Evolutionary conservation across 2,329 filamentous ascomycete genomes (phyloP), one percentile per base, ranked within the genome.

Genomic region (Eutypa lata): DNA sequence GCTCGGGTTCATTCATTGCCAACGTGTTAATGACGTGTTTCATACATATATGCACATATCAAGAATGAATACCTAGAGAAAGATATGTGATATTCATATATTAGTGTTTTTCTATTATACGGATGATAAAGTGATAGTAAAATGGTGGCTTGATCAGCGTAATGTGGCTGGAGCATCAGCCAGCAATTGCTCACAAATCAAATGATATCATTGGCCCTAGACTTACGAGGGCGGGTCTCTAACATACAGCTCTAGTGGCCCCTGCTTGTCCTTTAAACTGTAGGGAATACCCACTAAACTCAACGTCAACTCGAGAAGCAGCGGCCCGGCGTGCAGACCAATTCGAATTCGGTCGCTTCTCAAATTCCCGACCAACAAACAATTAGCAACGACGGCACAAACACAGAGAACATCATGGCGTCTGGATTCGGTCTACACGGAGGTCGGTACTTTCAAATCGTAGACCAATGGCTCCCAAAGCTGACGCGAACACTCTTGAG

Each of bases 391-490:
- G 21, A 21, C 42, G 6, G 42, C 43, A 43, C 51, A 28, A 38
- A 49, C 47, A 52, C 47, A 28, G 21, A 52, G 55, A 75, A 65
- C 52, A 57, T 52, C 68, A 93, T 93, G 89, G 81, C 89, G 74
- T 92, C 89, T 67, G 89, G 89, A 76, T 93, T 86, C 73, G 89
- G 89, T 73, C 79, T 95, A 73, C 81, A 84, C 71, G 89, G 89
- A 75, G 89, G 89, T 91, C 77, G 65, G 85, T 78, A 57, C 58
- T 43, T 40, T 21, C 26, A 16, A 24, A 46, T 48, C 46, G 49
- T 51, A 3, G 42, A 16, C 43, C 53, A 59, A 57, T 57, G 33
- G 53, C 33, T 48, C 42, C 35, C 21, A 33, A 40, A 26, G 37
- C 57, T 60, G 52, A 62, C 54, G 47, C 51, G 56, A 58, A 62